Conservation (phyloP, 805 yeast species). For the Barnettozyma siamensis region DNA sequence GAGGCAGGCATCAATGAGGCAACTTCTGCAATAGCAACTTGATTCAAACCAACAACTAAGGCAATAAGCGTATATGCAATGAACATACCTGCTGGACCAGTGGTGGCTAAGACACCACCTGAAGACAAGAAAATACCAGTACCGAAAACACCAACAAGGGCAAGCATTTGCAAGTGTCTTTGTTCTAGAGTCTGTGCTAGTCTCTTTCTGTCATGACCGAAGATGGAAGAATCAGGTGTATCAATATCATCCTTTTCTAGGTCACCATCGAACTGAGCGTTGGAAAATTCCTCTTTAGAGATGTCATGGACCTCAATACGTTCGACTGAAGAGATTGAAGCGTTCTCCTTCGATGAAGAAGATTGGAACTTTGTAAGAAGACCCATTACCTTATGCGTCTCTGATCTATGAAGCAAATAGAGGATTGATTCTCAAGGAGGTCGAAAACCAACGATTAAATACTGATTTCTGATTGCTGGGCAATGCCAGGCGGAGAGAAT, state of each 20-base stretch:
- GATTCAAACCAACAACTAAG: conserved; percentile 32
- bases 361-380: neutral
- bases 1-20: conserved; percentile 34
- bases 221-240: conserved; percentile 5
- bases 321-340: neutral
- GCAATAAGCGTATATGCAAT: conserved; percentile 30
- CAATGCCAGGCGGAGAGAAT: no score
- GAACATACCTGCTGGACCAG: conserved; percentile 32
- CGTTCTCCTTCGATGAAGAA: neutral
- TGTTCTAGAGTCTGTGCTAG: conserved; percentile 16
- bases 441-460: no score
- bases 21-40: conserved; percentile 35
- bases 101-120: conserved; percentile 32
- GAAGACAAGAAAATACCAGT: conserved; percentile 36
- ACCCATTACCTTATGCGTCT: neutral
- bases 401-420: no score
- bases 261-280: neutral
- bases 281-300: neutral
- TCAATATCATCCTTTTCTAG: neutral
- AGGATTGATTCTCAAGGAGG: neutral
- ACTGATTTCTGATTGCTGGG: no score
- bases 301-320: conserved; percentile 4
- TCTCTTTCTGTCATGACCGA: conserved; percentile 12
- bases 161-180: conserved; percentile 41
- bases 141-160: conserved; percentile 42